Percentiles rank a stretch among this genome's conserved stretches.
Evolutionary conservation across 257 asterid genomes (phyloP).

Genomic region (Fraxinus cuspidata): DNA sequence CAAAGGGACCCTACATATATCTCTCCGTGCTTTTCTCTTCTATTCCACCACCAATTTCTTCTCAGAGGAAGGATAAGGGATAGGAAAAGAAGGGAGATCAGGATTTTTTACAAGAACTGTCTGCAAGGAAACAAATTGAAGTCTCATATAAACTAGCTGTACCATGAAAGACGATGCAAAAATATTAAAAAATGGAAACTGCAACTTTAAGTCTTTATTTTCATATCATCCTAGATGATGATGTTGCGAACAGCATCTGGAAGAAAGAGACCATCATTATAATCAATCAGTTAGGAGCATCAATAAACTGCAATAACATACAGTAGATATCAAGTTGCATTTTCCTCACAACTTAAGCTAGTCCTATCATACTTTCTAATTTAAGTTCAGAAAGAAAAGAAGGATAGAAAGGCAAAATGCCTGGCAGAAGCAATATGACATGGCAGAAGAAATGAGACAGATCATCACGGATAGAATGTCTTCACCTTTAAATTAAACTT

Average conservation of each 20-base stretch:
- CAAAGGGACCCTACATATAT: neutral
- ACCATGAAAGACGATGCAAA: neutral
- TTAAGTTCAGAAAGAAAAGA: slow-evolving; percentile 3
- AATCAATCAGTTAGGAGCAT: neutral
- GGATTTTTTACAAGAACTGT: neutral
- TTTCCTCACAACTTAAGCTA: slow-evolving; percentile 1
- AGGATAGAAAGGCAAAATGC: neutral
- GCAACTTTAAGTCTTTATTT: slow-evolving; percentile 1
- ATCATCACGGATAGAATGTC: slow-evolving; percentile 16
- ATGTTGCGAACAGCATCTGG: neutral
- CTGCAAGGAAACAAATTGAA: neutral
- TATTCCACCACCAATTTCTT: neutral
- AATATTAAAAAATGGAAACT: neutral
- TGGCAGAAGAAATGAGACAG: slow-evolving; percentile 2
- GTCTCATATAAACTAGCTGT: neutral
- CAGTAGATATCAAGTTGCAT: neutral
- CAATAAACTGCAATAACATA: slow-evolving; percentile 7
- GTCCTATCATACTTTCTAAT: neutral
- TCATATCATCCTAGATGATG: neutral
- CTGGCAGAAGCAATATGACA: neutral
- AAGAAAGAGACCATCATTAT: neutral
- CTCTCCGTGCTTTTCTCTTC: neutral
- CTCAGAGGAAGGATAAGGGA: neutral
- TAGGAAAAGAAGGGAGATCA: neutral
- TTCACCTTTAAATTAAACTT: slow-evolving; percentile 69